Evolutionary conservation across 2,329 filamentous ascomycete species (phyloP).

Genomic region (Elsinoe australis): DNA sequence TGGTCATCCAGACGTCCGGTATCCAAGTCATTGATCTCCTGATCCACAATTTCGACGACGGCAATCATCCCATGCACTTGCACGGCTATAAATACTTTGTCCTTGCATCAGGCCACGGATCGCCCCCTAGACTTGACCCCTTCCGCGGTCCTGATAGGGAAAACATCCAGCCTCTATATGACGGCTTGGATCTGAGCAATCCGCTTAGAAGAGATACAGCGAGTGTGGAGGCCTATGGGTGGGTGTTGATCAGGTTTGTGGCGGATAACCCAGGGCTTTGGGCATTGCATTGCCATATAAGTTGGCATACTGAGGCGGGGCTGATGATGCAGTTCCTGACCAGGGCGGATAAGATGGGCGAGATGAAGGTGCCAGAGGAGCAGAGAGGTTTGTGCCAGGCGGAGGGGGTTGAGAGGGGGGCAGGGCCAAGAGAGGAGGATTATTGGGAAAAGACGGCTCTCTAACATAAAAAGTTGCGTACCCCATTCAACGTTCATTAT

Average conservation of each 20-base stretch:
- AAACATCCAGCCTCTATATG: slow-evolving; percentile 28
- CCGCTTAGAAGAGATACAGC: slow-evolving; percentile 47
- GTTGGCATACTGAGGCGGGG: slow-evolving; percentile 52
- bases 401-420: slow-evolving; percentile 43
- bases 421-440: slow-evolving; percentile 42
- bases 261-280: slow-evolving; percentile 53
- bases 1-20: slow-evolving; percentile 33
- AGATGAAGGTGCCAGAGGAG: slow-evolving; percentile 39
- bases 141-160: slow-evolving; percentile 23
- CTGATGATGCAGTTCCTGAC: slow-evolving; percentile 54
- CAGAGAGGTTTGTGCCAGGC: slow-evolving; percentile 41
- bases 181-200: slow-evolving; percentile 33
- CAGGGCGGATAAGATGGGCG: slow-evolving; percentile 39
- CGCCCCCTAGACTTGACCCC: slow-evolving; percentile 25
- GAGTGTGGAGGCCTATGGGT: slow-evolving; percentile 48
- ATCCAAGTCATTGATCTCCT: slow-evolving; percentile 33
- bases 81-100: slow-evolving; percentile 34
- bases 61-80: slow-evolving; percentile 31
- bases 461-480: too few relatives aligned
- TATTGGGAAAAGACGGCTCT: too few relatives aligned
- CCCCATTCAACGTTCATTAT: too few relatives aligned
- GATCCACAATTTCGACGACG: slow-evolving; percentile 32
- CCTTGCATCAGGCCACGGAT: slow-evolving; percentile 31
- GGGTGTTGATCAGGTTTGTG: slow-evolving; percentile 48
- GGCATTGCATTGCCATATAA: slow-evolving; percentile 53